A percentile compares a stretch with the other conserved stretches of the same genome.
Conservation (phyloP, 1,284 basidiomycete species). For the Tremellales sp. region DNA sequence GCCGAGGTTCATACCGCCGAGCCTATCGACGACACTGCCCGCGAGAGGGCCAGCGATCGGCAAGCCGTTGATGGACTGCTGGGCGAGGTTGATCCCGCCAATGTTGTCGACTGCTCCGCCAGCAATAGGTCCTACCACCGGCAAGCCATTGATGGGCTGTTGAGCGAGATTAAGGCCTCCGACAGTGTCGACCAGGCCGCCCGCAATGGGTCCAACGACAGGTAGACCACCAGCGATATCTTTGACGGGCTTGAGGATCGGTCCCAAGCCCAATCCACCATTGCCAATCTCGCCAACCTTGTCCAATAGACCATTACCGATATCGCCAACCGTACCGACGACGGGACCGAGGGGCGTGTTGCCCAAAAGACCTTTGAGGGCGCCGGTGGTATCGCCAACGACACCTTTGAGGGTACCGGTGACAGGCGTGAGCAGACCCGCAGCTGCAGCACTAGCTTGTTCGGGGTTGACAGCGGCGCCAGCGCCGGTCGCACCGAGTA, state of each 20-base stretch:
- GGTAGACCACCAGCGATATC: background rate
- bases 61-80: background rate
- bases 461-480: background rate
- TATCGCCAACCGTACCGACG: background rate
- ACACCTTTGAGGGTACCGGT: background rate
- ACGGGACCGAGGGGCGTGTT: background rate
- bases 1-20: background rate
- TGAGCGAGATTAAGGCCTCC: background rate
- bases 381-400: background rate
- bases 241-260: background rate
- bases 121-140: background rate
- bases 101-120: background rate
- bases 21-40: background rate
- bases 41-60: background rate
- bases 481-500: background rate
- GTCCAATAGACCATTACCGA: background rate
- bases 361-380: background rate
- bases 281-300: background rate
- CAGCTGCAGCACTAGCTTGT: background rate
- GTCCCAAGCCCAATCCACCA: background rate
- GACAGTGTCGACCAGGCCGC: background rate
- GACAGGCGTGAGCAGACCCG: slow-evolving; percentile 1
- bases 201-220: background rate
- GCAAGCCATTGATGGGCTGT: background rate
- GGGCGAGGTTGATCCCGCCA: background rate